Conservation (phyloP, 148 eudicot genomes). For the Vaccinium vitisidaea region DNA sequence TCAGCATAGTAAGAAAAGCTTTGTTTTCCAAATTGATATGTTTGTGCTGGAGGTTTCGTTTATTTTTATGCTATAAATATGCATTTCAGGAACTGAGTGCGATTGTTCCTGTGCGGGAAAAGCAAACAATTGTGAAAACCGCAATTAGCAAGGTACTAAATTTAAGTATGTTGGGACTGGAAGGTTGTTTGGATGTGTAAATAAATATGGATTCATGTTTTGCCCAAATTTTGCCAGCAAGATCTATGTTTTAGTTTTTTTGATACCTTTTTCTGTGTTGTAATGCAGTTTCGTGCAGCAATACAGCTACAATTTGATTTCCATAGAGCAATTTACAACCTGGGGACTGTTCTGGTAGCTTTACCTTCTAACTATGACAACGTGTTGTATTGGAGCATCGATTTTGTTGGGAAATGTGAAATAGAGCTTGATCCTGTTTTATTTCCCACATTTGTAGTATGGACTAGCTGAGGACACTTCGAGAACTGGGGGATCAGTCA, state of each 20-base stretch:
- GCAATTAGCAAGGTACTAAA: slow-evolving; percentile 78
- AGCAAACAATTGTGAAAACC: slow-evolving; percentile 72
- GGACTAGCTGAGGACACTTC: slow-evolving; percentile 95
- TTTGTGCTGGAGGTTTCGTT: background rate
- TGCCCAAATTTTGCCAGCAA: background rate
- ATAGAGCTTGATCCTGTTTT: slow-evolving; percentile 3
- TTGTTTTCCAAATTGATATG: background rate
- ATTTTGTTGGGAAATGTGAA: background rate
- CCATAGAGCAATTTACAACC: slow-evolving; percentile 96
- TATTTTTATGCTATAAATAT: slow-evolving; percentile 8
- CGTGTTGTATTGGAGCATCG: slow-evolving; percentile 3
- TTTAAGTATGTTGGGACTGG: background rate
- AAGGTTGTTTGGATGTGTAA: slow-evolving; percentile 9
- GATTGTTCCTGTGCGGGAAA: slow-evolving; percentile 93
- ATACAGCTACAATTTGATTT: slow-evolving; percentile 94
- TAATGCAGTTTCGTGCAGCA: slow-evolving; percentile 86
- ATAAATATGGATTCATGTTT: background rate
- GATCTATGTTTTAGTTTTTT: slow-evolving; percentile 13
- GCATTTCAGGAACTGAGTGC: slow-evolving; percentile 84
- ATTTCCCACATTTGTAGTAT: slow-evolving; percentile 53
- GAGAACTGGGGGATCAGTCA: slow-evolving; percentile 55
- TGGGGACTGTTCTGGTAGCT: slow-evolving; percentile 94
- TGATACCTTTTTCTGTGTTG: slow-evolving; percentile 12
- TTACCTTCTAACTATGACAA: slow-evolving; percentile 1
- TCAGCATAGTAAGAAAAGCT: background rate